Evolutionary conservation across 129 eudicot genomes (phyloP).

Genomic region (Flaveria ramosissima): DNA sequence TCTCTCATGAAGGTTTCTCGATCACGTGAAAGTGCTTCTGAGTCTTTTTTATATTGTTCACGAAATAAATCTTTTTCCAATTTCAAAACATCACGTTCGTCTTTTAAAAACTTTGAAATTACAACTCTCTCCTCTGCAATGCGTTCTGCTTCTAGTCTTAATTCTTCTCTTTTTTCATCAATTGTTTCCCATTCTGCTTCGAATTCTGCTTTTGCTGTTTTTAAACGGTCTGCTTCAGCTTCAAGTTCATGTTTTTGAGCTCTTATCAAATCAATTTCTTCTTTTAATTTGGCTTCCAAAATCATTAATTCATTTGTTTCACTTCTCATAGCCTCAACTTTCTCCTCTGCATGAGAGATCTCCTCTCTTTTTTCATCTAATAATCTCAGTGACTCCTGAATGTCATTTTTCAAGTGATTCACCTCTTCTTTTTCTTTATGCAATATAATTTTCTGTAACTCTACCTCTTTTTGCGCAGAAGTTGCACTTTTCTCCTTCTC

Average conservation of each 20-base stretch:
- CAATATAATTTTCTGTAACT: constrained; percentile 45
- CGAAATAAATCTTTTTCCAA: constrained; percentile 68
- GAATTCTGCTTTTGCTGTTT: constrained; percentile 67
- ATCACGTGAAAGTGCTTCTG: constrained; percentile 67
- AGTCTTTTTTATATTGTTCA: constrained; percentile 59
- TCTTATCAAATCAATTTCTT: constrained; percentile 80
- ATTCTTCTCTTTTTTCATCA: constrained; percentile 84
- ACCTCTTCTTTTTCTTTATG: constrained; percentile 61
- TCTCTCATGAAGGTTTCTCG: constrained; percentile 70
- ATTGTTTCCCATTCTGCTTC: constrained; percentile 86
- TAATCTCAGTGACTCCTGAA: constrained; percentile 49
- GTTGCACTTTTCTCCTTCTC: constrained; percentile 56
- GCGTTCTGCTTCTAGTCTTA: constrained; percentile 59
- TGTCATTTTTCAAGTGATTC: constrained; percentile 33
- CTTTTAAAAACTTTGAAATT: constrained; percentile 64
- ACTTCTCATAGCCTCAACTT: constrained; percentile 60
- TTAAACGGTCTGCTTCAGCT: constrained; percentile 72
- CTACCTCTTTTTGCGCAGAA: constrained; percentile 49
- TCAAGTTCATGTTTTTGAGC: constrained; percentile 73
- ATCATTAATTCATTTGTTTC: constrained; percentile 72
- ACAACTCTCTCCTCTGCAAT: constrained; percentile 66
- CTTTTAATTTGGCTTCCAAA: constrained; percentile 73
- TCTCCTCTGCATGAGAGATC: constrained; percentile 57
- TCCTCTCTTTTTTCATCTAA: constrained; percentile 62
- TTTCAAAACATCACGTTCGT: constrained; percentile 76